phyloP scores from a whole-genome alignment of 139 green algal species.

The Volvox africanus region DNA sequence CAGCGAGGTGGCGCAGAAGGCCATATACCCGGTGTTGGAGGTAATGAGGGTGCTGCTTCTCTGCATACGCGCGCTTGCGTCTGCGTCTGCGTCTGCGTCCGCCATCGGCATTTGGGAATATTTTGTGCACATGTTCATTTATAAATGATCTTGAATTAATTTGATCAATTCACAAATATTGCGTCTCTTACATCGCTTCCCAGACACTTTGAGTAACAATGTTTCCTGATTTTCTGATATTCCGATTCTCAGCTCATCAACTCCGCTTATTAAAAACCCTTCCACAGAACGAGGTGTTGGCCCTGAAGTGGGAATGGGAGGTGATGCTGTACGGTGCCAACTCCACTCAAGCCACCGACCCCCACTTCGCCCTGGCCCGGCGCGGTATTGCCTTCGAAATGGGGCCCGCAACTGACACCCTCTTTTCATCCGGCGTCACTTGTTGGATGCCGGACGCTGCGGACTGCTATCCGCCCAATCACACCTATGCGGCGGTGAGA shows the following conservation, averaged over 20 bases:
- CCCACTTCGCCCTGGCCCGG: conserved; percentile 22
- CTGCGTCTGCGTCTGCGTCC: neutral
- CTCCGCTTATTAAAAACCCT: no score
- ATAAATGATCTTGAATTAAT: no score
- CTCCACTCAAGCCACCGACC: neutral
- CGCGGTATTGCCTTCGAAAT: conserved; percentile 13
- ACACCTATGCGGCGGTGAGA: conserved; percentile 33
- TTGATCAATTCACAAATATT: no score
- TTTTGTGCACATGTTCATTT: no score
- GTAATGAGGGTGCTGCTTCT: neutral
- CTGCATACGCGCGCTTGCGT: neutral
- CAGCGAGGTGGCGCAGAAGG: neutral
- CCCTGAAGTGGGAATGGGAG: conserved; percentile 37
- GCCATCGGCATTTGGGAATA: no score
- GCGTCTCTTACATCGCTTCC: no score
- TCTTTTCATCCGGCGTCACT: neutral
- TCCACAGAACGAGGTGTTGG: neutral
- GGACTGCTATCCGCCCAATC: conserved; percentile 16
- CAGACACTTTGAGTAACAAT: no score
- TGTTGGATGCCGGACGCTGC: conserved; percentile 7
- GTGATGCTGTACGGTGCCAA: conserved; percentile 52
- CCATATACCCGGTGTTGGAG: conserved; percentile 29
- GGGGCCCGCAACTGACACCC: neutral
- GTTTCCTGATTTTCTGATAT: no score
- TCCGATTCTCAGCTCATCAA: no score